Evolutionary conservation across 495 filamentous ascomycete species (phyloP), one percentile per base, ranked within the genome.

Genomic region (Penicillium chermesinum): DNA sequence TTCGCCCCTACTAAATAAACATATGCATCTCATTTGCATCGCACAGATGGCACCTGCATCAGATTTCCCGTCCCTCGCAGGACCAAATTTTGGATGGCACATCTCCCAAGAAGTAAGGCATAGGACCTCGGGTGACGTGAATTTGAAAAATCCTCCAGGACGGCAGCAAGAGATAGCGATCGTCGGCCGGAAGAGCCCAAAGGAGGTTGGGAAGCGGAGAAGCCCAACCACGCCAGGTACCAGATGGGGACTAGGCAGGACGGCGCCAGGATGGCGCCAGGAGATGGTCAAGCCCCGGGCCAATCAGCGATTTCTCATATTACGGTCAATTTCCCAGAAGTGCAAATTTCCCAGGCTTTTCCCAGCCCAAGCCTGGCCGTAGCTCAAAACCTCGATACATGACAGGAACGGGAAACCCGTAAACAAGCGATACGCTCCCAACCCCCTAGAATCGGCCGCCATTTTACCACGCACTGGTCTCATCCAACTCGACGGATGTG

Each of bases 131-230:
- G 25, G 10, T 4, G 10, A 10, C 4, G 4, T 4, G 25, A 30
- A 40, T 40, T 19, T 19, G 12, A 46, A 44, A 48, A 46, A 44
- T 49, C 36, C 32, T 30, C 14, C 22, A 17, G 41, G 15, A 27
- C 41, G 49, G 48, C 44, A 49, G 48, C 35, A 42, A 41, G 53
- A 54, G 48, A 62, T 62, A 62, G 53, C 50, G 59, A 62, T 62
- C 59, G 59, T 25, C 48, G 27, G 33, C 16, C 38, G 44, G 38
- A 41, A 55, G 55, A 48, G 42, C 51, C 36, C 22, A 43, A 48
- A 34, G 27, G 48, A 53, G 50, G 35, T 13, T 16, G 30, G 27
- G 37, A 38, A 51, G 39, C 50, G 55, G 50, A 46, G 46, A 46
- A 44, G 9, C 10, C 13, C 13, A 15, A 44, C 17, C 42, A 53